phyloP scores from a whole-genome alignment of 2,329 filamentous ascomycete species.

The Beauveria medogensis region DNA sequence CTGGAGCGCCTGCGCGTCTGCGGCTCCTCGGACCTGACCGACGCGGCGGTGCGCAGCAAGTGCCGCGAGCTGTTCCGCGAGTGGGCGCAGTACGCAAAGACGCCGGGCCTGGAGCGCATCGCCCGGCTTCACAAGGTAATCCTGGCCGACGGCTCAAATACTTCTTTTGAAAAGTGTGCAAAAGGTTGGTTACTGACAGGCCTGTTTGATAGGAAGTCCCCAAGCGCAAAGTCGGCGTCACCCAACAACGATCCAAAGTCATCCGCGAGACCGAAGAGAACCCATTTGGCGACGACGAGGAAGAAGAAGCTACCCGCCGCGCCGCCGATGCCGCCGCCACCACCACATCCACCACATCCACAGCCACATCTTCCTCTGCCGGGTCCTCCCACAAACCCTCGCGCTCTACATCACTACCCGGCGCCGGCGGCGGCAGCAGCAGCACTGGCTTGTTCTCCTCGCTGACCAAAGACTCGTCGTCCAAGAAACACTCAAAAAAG shows the following conservation, averaged over 20 bases:
- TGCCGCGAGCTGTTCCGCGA: constrained; percentile 78
- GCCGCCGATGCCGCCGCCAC: neutral
- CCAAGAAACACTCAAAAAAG: neutral
- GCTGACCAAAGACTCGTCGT: neutral
- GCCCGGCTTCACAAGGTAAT: constrained; percentile 64
- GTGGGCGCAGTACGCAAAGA: constrained; percentile 82
- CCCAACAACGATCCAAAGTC: constrained; percentile 73
- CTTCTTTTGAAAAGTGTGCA: too few relatives aligned
- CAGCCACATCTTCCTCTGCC: constrained; percentile 20
- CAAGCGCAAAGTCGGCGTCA: constrained; percentile 61
- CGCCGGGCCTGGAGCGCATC: constrained; percentile 70
- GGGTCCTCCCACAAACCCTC: constrained; percentile 18
- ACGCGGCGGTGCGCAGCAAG: constrained; percentile 79
- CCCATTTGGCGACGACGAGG: constrained; percentile 60
- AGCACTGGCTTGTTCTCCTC: neutral
- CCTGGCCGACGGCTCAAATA: too few relatives aligned
- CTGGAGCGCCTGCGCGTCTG: constrained; percentile 86
- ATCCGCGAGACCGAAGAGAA: constrained; percentile 72
- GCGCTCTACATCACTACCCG: neutral
- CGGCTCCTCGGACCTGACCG: constrained; percentile 75
- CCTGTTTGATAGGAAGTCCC: constrained; percentile 45
- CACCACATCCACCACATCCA: neutral
- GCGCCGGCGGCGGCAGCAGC: neutral
- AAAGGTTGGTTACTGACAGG: too few relatives aligned
- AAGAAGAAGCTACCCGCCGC: constrained; percentile 36